These are phyloP conservation scores for Globisporangium carolinianum DNA, from an alignment of 352 stramenopile species.

Conservation along the genomic window DNA sequence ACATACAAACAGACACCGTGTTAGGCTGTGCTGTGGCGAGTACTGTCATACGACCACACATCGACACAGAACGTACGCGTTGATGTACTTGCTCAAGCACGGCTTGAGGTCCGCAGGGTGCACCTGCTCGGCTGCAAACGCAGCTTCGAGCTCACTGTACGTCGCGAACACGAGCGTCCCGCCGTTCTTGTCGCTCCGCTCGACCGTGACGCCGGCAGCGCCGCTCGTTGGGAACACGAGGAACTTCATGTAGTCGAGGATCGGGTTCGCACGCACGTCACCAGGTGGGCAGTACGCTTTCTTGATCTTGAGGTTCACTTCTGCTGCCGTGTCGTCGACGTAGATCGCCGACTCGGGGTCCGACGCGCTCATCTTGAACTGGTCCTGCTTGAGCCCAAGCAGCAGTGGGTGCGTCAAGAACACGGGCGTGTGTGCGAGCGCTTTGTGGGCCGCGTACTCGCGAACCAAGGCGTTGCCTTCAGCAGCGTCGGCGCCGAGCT, in stretches of 20 bases:
- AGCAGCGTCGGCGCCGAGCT: slow-evolving; percentile 96
- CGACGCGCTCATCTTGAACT: slow-evolving; percentile 99
- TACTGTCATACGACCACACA: background rate
- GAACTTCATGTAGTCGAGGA: slow-evolving; percentile 96
- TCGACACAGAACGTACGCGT: slow-evolving; percentile 36
- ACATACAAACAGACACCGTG: background rate
- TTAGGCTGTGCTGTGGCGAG: too few species aligned
- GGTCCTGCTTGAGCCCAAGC: slow-evolving; percentile 96
- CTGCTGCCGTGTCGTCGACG: slow-evolving; percentile 94
- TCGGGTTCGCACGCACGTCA: slow-evolving; percentile 89
- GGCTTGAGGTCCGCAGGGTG: slow-evolving; percentile 97
- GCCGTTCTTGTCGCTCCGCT: slow-evolving; percentile 81
- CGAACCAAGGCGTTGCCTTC: slow-evolving; percentile 93
- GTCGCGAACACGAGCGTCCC: slow-evolving; percentile 85
- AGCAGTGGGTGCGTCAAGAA: slow-evolving; percentile 98
- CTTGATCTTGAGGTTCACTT: slow-evolving; percentile 98
- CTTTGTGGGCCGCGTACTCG: slow-evolving; percentile 95
- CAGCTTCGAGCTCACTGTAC: slow-evolving; percentile 88
- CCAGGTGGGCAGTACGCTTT: slow-evolving; percentile 96
- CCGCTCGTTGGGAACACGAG: slow-evolving; percentile 88
- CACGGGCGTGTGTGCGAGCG: slow-evolving; percentile 63
- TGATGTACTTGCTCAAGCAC: slow-evolving; percentile 89
- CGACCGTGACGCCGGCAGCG: slow-evolving; percentile 56
- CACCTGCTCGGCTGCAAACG: slow-evolving; percentile 89
- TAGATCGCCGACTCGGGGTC: slow-evolving; percentile 98